Conservation (phyloP, 2,329 filamentous ascomycete genomes). For the Phoma herbarum region DNA sequence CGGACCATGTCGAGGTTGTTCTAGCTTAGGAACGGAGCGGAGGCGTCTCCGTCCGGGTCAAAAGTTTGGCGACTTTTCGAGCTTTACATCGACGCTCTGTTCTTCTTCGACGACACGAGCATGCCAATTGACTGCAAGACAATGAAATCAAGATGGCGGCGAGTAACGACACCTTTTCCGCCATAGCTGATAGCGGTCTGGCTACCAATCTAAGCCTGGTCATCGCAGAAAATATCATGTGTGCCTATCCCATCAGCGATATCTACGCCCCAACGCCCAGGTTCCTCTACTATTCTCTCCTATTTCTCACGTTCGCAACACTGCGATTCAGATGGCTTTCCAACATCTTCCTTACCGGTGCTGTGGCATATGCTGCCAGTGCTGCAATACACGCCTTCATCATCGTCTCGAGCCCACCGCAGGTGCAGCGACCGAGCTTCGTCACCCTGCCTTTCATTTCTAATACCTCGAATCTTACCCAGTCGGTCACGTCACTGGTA, state of each 20-base stretch:
- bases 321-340: constrained; percentile 16
- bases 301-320: constrained; percentile 16
- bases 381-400: constrained; percentile 25
- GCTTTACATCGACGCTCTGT: neutral
- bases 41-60: neutral
- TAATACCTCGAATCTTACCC: constrained; percentile 1
- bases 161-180: neutral
- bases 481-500: neutral
- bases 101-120: neutral
- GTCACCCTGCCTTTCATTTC: constrained; percentile 2
- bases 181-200: neutral
- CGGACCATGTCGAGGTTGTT: neutral
- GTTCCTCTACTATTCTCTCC: constrained; percentile 15
- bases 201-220: neutral
- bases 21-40: neutral
- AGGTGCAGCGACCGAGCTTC: neutral
- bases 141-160: neutral
- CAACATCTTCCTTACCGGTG: constrained; percentile 12
- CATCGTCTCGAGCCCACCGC: constrained; percentile 8
- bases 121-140: neutral
- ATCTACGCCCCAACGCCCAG: constrained; percentile 19
- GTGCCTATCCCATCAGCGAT: constrained; percentile 22
- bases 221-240: constrained; percentile 17
- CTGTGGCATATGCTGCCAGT: constrained; percentile 21
- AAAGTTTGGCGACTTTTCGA: neutral